These are phyloP conservation scores for Penicillium riverlandense DNA, from an alignment of 495 filamentous ascomycete genomes.

Conservation along the genomic window DNA sequence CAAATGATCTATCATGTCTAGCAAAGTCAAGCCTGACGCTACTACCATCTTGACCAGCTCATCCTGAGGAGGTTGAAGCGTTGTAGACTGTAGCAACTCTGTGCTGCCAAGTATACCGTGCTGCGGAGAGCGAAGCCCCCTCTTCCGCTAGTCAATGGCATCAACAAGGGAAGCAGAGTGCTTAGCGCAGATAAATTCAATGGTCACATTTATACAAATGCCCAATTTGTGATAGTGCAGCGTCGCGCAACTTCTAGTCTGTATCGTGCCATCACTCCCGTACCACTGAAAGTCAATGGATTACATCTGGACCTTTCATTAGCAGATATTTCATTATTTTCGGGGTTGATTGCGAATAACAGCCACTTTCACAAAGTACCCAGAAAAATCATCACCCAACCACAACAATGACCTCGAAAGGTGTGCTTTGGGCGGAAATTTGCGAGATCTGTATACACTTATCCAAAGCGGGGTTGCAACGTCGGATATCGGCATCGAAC, in stretches of 20 bases:
- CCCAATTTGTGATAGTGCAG: not conserved
- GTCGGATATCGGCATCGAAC: constrained; percentile 9
- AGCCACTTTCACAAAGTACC: not conserved
- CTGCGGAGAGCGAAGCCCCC: no score
- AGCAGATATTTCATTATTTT: constrained; percentile 5
- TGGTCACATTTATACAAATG: no score
- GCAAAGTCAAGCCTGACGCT: no score
- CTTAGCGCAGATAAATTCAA: no score
- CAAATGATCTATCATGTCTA: no score
- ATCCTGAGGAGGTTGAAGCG: no score
- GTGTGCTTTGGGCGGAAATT: not conserved
- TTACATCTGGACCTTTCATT: not conserved
- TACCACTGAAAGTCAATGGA: no score
- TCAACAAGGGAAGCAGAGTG: no score
- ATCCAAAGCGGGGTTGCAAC: not conserved
- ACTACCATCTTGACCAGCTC: no score
- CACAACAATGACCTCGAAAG: not conserved
- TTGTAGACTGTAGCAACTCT: no score
- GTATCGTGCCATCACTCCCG: not conserved
- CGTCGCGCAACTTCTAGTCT: constrained; percentile 4
- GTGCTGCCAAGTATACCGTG: no score
- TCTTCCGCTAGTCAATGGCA: no score
- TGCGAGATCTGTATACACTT: constrained; percentile 3
- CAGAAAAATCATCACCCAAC: not conserved
- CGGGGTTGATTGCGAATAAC: constrained; percentile 1